Base-by-base conservation (phyloP, 2,329 filamentous ascomycete genomes). In the Aspergillus glaucus region DNA sequence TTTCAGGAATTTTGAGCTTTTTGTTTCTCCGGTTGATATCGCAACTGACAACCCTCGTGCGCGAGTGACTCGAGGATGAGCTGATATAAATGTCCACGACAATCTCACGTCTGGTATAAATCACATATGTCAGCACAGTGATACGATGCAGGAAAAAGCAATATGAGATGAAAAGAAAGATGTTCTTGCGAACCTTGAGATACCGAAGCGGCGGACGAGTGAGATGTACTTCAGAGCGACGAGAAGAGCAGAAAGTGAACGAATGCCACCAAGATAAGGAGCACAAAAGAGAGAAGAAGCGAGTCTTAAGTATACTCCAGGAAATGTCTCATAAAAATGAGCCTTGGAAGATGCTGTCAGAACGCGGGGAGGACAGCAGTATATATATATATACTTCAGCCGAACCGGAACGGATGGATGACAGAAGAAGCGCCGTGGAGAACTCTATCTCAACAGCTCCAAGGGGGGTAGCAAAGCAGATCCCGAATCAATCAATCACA, bases 41-140 rank as follows among this genome's bases (percentile, higher is more conserved):
- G 45, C 49, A 53, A 41, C 50, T 46, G 49, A 49, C 32, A 51
- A 45, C 32, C 44, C 37, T 40, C 37, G 34, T 15, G 34, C 8
- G 15, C 10, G 15, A 15, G 15, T 15, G 9, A 40, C 8, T 21
- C 37, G 17, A 40, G 17, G 15, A 12, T 10, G 17, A 40, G 10
- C n/a, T 12, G 37, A 40, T 17, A 22, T 19, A 40, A 3, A 19
- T 6, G 17, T 40, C 37, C 37, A 21, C 37, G 37, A 40, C 37
- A 19, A 6, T 19, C 10, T 40, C 37, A 40, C 17, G 37, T 19
- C 37, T 40, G 37, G 3, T 12, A 40, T 22, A 19, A 40, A 22
- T 12, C 17, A 7, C 17, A 19, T 15, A 15, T 6, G 34, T 37
- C 34, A 37, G 26, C 26, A 30, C 26, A 30, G 34, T 37, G 17